These are phyloP conservation scores for Elongisporangium senticosum DNA, from an alignment of 352 stramenopile species.

Conservation along the genomic window DNA sequence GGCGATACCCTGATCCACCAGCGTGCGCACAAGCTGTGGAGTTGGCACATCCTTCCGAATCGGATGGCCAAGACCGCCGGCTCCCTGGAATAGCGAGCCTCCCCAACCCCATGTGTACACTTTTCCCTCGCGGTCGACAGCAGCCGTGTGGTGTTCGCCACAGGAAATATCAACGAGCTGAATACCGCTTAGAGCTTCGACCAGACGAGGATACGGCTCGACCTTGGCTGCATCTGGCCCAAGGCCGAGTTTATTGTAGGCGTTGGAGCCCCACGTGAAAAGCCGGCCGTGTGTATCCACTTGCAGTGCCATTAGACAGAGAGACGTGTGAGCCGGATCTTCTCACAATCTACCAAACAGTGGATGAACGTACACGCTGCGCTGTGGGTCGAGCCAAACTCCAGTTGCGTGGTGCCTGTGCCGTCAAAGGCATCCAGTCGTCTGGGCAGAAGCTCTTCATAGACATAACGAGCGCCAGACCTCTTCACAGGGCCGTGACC, in stretches of 20 bases:
- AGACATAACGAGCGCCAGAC: background rate
- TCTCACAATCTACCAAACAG: background rate
- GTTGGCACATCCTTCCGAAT: background rate
- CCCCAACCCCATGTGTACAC: background rate
- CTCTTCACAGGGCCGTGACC: background rate
- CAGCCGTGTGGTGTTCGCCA: background rate
- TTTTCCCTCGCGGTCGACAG: background rate
- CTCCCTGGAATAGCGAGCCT: background rate
- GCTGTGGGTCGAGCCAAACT: background rate
- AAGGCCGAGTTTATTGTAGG: background rate
- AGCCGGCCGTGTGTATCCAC: background rate
- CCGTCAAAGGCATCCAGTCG: background rate
- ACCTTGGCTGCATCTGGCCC: background rate
- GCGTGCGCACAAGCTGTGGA: background rate
- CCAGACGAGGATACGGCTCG: background rate
- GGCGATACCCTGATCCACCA: background rate
- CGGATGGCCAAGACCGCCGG: background rate
- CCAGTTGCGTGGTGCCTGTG: background rate
- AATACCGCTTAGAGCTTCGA: background rate
- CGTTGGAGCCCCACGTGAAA: background rate
- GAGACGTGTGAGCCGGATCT: background rate
- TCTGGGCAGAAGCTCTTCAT: background rate
- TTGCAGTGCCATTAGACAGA: background rate
- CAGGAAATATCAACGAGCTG: background rate
- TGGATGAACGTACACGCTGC: background rate